phyloP scores from a whole-genome alignment of 257 asterid species.

The Solanum dulcamara region DNA sequence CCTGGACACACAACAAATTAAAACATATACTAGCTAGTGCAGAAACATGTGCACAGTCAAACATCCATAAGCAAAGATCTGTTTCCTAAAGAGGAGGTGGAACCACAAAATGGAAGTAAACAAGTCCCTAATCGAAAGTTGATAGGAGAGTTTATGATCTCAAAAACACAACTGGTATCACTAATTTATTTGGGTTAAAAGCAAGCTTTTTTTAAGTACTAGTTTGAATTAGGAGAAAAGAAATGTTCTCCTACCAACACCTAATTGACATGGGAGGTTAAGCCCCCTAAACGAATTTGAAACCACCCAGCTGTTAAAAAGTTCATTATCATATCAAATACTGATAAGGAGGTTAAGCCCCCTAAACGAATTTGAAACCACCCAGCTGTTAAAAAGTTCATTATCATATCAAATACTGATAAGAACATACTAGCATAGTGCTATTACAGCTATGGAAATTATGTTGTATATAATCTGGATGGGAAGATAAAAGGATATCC shows the following conservation, averaged over 20 bases:
- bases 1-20: slow-evolving; percentile 26
- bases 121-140: not conserved
- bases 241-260: not conserved
- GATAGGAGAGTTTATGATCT: not conserved
- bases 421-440: not conserved
- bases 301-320: not conserved
- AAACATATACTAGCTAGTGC: not conserved
- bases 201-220: not conserved
- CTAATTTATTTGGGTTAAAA: not conserved
- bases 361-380: not conserved
- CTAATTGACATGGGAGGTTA: not conserved
- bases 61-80: not conserved
- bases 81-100: not conserved
- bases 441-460: not conserved
- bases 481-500: not conserved
- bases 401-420: not conserved
- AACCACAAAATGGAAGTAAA: not conserved
- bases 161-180: not conserved
- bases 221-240: not conserved
- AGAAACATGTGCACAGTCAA: not conserved
- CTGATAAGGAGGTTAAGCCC: not conserved
- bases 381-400: not conserved
- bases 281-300: not conserved
- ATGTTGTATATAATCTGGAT: not conserved
- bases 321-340: not conserved